Evolutionary conservation across 345 rosid genomes (phyloP).

Genomic region (Jatropha curcas): DNA sequence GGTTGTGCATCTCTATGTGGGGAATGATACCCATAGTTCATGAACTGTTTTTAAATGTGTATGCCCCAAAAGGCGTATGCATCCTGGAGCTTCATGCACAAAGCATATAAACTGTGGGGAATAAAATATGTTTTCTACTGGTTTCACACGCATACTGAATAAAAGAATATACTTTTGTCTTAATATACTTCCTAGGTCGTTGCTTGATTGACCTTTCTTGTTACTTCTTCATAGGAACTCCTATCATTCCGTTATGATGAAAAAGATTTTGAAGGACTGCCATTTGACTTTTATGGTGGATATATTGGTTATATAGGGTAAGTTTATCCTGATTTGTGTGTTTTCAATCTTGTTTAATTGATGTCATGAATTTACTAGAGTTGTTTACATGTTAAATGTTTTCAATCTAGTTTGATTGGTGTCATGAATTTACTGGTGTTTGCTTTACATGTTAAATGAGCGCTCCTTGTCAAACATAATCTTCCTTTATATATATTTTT

Average conservation of each 20-base stretch:
- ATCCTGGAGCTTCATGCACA: not conserved
- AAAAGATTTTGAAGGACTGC: slow-evolving; percentile 76
- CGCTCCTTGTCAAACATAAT: not conserved
- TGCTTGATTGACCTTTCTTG: not conserved
- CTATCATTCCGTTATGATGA: slow-evolving; percentile 56
- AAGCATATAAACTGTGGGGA: not conserved
- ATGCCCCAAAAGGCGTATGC: not conserved
- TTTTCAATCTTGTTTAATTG: not conserved
- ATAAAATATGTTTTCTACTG: not conserved
- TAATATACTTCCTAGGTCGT: not conserved
- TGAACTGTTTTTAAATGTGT: not conserved
- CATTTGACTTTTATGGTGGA: slow-evolving; percentile 92
- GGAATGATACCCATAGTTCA: not conserved
- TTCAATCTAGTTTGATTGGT: not conserved
- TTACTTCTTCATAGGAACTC: slow-evolving; percentile 61
- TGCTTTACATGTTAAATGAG: not conserved
- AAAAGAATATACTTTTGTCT: slow-evolving; percentile 6
- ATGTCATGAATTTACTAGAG: not conserved
- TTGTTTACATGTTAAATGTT: not conserved
- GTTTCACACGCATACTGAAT: not conserved
- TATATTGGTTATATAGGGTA: slow-evolving; percentile 93
- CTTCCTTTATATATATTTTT: not conserved
- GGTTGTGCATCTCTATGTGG: not conserved
- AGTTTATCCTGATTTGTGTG: slow-evolving; percentile 24
- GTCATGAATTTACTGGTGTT: not conserved